Percentiles rank a stretch among this genome's conserved stretches.
Conservation (phyloP, 192 early-diverging fungal species). For the Paraglomus occultum region DNA sequence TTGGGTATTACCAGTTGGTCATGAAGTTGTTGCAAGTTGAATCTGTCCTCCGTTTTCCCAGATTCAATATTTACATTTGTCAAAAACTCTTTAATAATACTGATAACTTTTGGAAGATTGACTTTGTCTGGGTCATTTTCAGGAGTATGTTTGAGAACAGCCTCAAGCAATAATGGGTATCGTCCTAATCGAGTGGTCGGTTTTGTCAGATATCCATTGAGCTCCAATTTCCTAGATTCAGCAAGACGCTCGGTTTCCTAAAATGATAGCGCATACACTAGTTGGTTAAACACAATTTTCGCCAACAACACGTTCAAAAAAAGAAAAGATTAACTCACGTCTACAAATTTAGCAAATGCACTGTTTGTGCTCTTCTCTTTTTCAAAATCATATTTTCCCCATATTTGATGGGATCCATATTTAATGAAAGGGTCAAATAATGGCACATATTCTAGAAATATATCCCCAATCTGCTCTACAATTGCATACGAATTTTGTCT, state of each 20-base stretch:
- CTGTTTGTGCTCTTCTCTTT: slow-evolving; percentile 68
- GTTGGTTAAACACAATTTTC: neutral
- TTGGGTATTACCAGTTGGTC: slow-evolving; percentile 60
- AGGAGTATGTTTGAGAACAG: slow-evolving; percentile 81
- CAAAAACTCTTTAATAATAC: slow-evolving; percentile 71
- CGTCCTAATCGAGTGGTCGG: slow-evolving; percentile 87
- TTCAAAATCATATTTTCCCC: slow-evolving; percentile 80
- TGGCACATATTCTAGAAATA: slow-evolving; percentile 70
- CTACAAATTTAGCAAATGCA: slow-evolving; percentile 73
- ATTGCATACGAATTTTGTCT: slow-evolving; percentile 68
- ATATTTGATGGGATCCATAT: slow-evolving; percentile 85
- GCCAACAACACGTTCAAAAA: neutral
- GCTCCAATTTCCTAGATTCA: slow-evolving; percentile 75
- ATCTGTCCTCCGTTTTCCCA: slow-evolving; percentile 83
- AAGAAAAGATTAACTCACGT: slow-evolving; percentile 42
- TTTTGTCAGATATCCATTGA: slow-evolving; percentile 84
- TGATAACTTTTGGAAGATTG: slow-evolving; percentile 69
- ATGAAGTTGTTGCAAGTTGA: slow-evolving; percentile 76
- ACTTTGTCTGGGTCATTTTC: slow-evolving; percentile 75
- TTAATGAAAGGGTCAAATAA: slow-evolving; percentile 77
- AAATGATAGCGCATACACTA: neutral
- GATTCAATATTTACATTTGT: slow-evolving; percentile 81
- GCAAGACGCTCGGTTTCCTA: slow-evolving; percentile 72
- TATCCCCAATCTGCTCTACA: slow-evolving; percentile 83
- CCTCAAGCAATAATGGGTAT: slow-evolving; percentile 80